phyloP scores from a whole-genome alignment of 306 rosid genomes.

The Fragaria ananassa region DNA sequence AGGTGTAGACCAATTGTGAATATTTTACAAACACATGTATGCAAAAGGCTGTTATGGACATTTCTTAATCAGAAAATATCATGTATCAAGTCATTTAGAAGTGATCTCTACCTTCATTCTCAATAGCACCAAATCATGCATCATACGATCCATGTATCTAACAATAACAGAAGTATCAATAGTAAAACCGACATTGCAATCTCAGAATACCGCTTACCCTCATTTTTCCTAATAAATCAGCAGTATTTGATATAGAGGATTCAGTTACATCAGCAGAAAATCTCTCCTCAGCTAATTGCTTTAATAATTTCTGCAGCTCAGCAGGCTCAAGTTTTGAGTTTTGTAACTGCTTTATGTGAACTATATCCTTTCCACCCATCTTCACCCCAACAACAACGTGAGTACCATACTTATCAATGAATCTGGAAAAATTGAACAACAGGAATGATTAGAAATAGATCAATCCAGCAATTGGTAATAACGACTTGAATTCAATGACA shows the following conservation, averaged over 20 bases:
- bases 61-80: neutral
- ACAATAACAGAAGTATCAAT: neutral
- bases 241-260: slow-evolving; percentile 30
- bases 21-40: neutral
- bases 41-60: neutral
- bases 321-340: slow-evolving; percentile 48
- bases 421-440: slow-evolving; percentile 54
- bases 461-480: neutral
- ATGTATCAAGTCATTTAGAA: neutral
- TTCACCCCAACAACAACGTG: slow-evolving; percentile 83
- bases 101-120: neutral
- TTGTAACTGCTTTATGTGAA: slow-evolving; percentile 67
- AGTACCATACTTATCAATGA: slow-evolving; percentile 86
- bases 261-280: slow-evolving; percentile 47
- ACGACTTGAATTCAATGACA: neutral
- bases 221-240: slow-evolving; percentile 38
- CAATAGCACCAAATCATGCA: neutral
- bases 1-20: neutral
- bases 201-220: slow-evolving; percentile 37
- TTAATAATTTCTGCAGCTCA: slow-evolving; percentile 70
- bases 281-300: slow-evolving; percentile 69
- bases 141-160: neutral
- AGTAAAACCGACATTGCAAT: neutral
- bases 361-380: slow-evolving; percentile 94
- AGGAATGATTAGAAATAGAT: neutral